A percentile compares a stretch with the other conserved stretches of the same genome.
These are phyloP conservation scores for Blastobotrys mokoenaii DNA, from an alignment of 805 yeast genomes.

Conservation along the genomic window DNA sequence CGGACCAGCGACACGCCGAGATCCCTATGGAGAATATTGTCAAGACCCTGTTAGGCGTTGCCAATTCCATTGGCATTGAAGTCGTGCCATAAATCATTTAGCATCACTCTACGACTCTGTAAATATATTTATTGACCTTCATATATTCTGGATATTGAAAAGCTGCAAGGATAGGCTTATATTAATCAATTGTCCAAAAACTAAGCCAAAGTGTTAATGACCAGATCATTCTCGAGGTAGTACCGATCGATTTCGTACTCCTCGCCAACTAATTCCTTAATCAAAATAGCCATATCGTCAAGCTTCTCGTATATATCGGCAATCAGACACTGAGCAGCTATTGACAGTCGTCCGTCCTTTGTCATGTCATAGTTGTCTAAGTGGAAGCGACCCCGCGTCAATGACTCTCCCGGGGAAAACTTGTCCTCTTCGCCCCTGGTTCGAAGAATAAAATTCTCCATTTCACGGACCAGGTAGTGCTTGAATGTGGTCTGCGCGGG, in stretches of 20 bases:
- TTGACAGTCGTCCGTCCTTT: neutral
- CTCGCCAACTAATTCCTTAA: slow-evolving; percentile 31
- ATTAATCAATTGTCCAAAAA: no score
- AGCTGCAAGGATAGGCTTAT: no score
- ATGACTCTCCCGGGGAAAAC: neutral
- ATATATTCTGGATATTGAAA: no score
- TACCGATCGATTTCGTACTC: slow-evolving; percentile 21
- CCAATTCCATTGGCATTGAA: slow-evolving; percentile 79
- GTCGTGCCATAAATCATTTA: slow-evolving; percentile 66
- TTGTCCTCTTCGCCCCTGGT: neutral
- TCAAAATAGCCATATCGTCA: slow-evolving; percentile 24
- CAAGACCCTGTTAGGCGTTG: slow-evolving; percentile 78
- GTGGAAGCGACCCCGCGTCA: neutral
- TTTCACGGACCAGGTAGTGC: slow-evolving; percentile 5
- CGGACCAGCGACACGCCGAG: slow-evolving; percentile 66
- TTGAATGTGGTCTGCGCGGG: slow-evolving; percentile 22
- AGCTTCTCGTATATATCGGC: slow-evolving; percentile 25
- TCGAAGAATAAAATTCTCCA: slow-evolving; percentile 2
- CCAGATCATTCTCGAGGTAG: slow-evolving; percentile 6
- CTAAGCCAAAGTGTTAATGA: no score
- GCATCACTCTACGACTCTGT: no score
- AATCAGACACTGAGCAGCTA: slow-evolving; percentile 9
- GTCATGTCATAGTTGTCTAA: neutral
- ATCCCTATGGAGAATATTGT: slow-evolving; percentile 67
- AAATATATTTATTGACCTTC: no score